phyloP scores from a whole-genome alignment of 179 eudicot genomes.

The Drosera spatulata region DNA sequence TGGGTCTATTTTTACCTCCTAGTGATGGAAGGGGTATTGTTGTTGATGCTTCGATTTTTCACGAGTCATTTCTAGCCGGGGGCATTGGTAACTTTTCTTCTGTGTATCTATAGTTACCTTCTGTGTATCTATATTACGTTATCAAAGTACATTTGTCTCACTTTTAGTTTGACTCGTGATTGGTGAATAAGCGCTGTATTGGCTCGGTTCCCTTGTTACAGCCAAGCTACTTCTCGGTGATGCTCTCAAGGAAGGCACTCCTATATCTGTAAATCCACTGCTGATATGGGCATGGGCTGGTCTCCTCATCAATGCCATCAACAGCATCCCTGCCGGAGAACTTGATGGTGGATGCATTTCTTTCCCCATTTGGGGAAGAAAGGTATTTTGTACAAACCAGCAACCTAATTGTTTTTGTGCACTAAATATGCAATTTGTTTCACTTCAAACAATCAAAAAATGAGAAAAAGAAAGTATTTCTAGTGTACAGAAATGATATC shows the following conservation, averaged over 20 bases:
- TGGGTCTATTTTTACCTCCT: slow-evolving; percentile 85
- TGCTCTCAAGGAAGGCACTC: slow-evolving; percentile 83
- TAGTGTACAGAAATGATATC: too few species aligned
- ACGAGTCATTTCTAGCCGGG: slow-evolving; percentile 86
- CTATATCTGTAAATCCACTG: slow-evolving; percentile 80
- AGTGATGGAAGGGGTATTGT: slow-evolving; percentile 75
- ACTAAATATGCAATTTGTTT: too few species aligned
- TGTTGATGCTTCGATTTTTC: slow-evolving; percentile 82
- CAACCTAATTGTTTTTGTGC: too few species aligned
- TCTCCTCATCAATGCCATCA: slow-evolving; percentile 91
- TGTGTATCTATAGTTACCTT: too few species aligned
- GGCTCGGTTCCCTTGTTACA: slow-evolving; percentile 10
- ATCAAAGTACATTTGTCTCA: not conserved
- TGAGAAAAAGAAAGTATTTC: too few species aligned
- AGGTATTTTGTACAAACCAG: slow-evolving; percentile 28
- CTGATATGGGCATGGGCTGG: slow-evolving; percentile 99
- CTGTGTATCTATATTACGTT: not conserved
- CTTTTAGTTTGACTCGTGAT: too few species aligned
- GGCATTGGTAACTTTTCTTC: slow-evolving; percentile 49
- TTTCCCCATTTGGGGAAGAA: slow-evolving; percentile 93
- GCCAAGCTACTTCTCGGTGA: slow-evolving; percentile 92
- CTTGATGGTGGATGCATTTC: slow-evolving; percentile 95
- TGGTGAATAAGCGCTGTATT: not conserved
- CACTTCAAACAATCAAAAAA: too few species aligned
- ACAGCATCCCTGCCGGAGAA: slow-evolving; percentile 98